Percentiles rank a stretch among this genome's conserved stretches.
Conservation (phyloP, 257 asterid species). For the Przewalskia tangutica region DNA sequence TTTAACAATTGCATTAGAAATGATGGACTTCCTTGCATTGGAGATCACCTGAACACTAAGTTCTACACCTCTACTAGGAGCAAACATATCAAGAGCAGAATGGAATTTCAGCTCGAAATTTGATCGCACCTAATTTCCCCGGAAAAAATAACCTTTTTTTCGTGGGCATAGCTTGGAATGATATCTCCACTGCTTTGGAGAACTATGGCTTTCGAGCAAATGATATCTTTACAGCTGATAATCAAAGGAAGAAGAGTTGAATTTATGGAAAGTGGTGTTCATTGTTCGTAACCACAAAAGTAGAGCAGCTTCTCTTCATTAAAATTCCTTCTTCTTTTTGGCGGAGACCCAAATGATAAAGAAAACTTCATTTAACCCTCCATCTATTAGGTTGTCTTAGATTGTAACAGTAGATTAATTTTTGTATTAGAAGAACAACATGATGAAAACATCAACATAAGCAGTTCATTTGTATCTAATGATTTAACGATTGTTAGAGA, state of each 20-base stretch:
- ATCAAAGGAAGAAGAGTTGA: background rate
- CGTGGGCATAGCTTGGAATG: background rate
- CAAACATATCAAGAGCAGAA: background rate
- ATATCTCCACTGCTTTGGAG: no score
- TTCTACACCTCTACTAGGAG: background rate
- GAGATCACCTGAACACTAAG: background rate
- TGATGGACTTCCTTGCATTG: no score
- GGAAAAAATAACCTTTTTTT: background rate
- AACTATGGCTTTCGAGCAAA: no score
- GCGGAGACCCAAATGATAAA: background rate
- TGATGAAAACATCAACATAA: no score
- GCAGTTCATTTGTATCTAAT: background rate
- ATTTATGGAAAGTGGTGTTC: background rate
- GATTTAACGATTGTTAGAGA: background rate
- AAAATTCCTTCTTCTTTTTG: background rate
- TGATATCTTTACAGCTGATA: background rate
- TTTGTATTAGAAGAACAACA: background rate
- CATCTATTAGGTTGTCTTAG: background rate
- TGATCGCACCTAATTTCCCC: background rate
- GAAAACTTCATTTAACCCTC: background rate
- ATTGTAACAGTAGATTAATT: background rate
- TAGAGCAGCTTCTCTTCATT: background rate
- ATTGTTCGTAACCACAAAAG: background rate
- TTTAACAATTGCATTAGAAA: background rate
- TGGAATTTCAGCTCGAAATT: background rate